Percentiles rank a stretch among this genome's conserved stretches.
phyloP scores from a whole-genome alignment of 352 stramenopile genomes.

The Phytopythium ostracodes region DNA sequence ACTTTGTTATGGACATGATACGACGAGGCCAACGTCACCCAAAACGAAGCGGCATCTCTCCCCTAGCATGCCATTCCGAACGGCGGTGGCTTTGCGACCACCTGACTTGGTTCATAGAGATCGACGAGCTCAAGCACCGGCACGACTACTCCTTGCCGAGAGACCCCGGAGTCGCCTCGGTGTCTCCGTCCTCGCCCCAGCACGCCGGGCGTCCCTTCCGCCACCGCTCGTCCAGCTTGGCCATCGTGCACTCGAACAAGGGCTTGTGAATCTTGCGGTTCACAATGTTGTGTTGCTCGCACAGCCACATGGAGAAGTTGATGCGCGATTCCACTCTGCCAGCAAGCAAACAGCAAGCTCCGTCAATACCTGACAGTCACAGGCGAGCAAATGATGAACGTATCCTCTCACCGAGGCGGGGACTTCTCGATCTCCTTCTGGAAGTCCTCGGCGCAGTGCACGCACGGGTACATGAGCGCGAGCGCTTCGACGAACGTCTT shows the following conservation, averaged over 20 bases:
- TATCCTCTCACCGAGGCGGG: constrained; percentile 74
- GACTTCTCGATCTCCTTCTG: constrained; percentile 90
- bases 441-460: constrained; percentile 95
- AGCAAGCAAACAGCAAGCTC: not conserved
- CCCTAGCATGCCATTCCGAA: not conserved
- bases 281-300: constrained; percentile 97
- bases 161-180: constrained; percentile 18
- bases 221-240: constrained; percentile 94
- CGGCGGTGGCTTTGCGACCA: not conserved
- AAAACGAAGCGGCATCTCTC: not conserved
- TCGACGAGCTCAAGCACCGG: no score
- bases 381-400: not conserved
- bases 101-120: no score
- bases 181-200: constrained; percentile 64
- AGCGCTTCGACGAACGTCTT: constrained; percentile 90
- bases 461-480: constrained; percentile 90
- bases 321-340: constrained; percentile 85
- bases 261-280: constrained; percentile 97
- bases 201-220: constrained; percentile 85
- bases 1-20: not conserved
- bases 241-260: constrained; percentile 91
- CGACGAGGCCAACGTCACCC: not conserved
- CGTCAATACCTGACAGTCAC: not conserved
- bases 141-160: constrained; percentile 24
- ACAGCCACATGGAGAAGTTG: constrained; percentile 95